phyloP scores from a whole-genome alignment of 768 basidiomycete genomes.

The Rhodocollybia butyracea region DNA sequence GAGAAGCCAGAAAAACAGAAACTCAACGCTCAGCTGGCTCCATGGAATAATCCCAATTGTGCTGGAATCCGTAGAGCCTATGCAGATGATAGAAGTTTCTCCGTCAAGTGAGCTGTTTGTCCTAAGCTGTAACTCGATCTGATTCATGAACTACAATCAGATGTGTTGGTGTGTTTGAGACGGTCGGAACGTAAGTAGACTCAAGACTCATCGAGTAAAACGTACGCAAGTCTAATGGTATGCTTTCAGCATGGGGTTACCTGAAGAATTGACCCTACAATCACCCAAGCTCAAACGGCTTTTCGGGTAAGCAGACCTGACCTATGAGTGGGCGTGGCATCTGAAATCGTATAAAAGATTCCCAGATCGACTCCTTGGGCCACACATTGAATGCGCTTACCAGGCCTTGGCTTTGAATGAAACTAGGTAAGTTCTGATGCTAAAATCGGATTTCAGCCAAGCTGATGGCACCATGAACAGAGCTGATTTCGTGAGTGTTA shows the following conservation, averaged over 20 bases:
- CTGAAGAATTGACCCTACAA: constrained; percentile 54
- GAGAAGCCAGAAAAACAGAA: constrained; percentile 27
- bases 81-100: constrained; percentile 45
- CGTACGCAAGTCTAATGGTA: background rate
- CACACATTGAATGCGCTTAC: constrained; percentile 62
- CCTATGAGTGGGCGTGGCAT: no score
- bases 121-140: background rate
- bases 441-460: no score
- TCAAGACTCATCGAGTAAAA: background rate
- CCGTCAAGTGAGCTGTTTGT: constrained; percentile 49
- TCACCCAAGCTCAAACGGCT: constrained; percentile 43
- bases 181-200: constrained; percentile 46
- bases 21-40: constrained; percentile 43
- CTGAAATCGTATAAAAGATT: no score
- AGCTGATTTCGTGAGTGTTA: constrained; percentile 57
- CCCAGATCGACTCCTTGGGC: constrained; percentile 53
- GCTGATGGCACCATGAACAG: no score
- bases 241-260: constrained; percentile 44
- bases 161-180: constrained; percentile 75
- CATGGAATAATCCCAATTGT: constrained; percentile 52
- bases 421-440: no score
- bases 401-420: constrained; percentile 73
- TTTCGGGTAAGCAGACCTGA: no score
- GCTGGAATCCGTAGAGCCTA: constrained; percentile 52
- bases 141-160: constrained; percentile 25